Conservation (phyloP, 169 alveolate genomes). For the Plasmodium vinckei region DNA sequence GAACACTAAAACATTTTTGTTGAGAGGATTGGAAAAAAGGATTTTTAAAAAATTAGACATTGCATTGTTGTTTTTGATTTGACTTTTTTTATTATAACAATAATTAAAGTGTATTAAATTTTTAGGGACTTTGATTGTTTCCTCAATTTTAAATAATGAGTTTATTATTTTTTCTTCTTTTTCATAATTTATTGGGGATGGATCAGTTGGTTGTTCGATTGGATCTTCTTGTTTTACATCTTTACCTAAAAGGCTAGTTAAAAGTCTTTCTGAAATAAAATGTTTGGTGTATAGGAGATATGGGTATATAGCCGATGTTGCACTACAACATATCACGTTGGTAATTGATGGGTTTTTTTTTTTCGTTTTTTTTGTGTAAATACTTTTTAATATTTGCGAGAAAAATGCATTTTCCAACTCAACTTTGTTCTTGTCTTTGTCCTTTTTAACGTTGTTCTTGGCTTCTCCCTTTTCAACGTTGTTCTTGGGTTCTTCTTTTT, state of each 20-base stretch:
- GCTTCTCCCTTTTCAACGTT: no score
- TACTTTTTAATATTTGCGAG: constrained; percentile 32
- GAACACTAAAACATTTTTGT: constrained; percentile 50
- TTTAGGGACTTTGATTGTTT: constrained; percentile 11
- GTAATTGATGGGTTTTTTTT: constrained; percentile 5
- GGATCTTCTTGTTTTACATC: background rate
- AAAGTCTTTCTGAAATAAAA: constrained; percentile 35
- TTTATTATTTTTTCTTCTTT: constrained; percentile 25
- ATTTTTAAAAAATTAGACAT: constrained; percentile 25
- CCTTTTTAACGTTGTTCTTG: background rate
- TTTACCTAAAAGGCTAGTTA: background rate
- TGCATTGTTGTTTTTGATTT: constrained; percentile 36
- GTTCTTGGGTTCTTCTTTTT: background rate
- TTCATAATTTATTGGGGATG: constrained; percentile 15
- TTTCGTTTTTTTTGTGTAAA: constrained; percentile 8
- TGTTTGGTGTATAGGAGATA: constrained; percentile 35
- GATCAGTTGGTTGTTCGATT: background rate
- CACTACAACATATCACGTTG: constrained; percentile 70
- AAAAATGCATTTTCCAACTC: constrained; percentile 44
- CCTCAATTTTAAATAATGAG: constrained; percentile 29
- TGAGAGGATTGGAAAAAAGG: constrained; percentile 47
- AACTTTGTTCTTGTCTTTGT: background rate
- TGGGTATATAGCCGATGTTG: constrained; percentile 37
- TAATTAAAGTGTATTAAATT: constrained; percentile 57
- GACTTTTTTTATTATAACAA: constrained; percentile 24